These are phyloP conservation scores for Uronychia binucleata DNA, from an alignment of 73 alveolate genomes.

Conservation along the genomic window DNA sequence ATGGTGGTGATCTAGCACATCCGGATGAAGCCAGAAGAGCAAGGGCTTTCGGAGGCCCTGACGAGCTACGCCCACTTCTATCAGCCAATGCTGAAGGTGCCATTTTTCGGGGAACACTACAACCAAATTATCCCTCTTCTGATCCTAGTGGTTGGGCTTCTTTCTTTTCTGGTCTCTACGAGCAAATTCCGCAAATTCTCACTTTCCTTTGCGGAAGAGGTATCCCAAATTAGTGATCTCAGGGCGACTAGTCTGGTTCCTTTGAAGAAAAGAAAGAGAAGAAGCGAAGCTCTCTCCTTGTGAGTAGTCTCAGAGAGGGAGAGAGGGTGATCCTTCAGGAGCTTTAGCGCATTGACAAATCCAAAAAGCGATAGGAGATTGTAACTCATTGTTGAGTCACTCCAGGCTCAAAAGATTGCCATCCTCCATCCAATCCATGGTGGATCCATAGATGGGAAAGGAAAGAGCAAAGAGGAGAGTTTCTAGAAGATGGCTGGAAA, in stretches of 20 bases:
- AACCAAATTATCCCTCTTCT: conserved; percentile 41
- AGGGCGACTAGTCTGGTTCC: conserved; percentile 1
- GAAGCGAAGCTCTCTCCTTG: background rate
- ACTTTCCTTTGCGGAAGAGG: too few species aligned
- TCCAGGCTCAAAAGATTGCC: too few species aligned
- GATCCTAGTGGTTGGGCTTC: conserved; percentile 38
- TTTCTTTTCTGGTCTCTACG: conserved; percentile 25
- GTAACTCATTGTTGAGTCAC: too few species aligned
- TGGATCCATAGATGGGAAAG: too few species aligned
- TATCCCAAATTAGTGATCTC: background rate
- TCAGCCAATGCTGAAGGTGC: conserved; percentile 36
- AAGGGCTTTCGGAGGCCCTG: conserved; percentile 31
- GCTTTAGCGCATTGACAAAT: background rate
- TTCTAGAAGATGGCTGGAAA: too few species aligned
- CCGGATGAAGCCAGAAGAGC: background rate
- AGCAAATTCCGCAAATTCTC: too few species aligned
- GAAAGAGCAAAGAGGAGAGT: too few species aligned
- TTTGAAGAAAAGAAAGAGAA: background rate
- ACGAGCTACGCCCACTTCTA: conserved; percentile 49
- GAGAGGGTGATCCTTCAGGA: conserved; percentile 6
- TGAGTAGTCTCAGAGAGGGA: background rate
- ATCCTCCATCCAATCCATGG: too few species aligned
- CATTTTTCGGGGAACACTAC: conserved; percentile 57
- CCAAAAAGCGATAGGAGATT: background rate
- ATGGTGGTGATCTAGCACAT: conserved; percentile 38